Percentiles rank a stretch among this genome's conserved stretches.
Conservation (phyloP, 495 filamentous ascomycete species). For the Jackrogersella minutella region DNA sequence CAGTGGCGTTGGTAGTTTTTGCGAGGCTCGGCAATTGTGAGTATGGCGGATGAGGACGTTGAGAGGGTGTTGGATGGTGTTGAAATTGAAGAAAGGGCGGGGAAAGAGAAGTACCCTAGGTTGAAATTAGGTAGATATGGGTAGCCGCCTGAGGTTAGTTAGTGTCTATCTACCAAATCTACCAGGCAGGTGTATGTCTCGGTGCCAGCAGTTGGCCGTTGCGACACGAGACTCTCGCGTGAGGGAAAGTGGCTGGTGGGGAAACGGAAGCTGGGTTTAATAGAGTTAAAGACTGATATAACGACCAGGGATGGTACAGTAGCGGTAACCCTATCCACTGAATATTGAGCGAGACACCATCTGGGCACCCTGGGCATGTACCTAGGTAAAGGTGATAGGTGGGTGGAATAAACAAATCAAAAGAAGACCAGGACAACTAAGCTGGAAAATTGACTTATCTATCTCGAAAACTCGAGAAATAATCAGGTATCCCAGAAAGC, state of each 20-base stretch:
- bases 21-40: constrained; percentile 37
- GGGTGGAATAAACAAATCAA: constrained; percentile 20
- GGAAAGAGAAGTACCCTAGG: constrained; percentile 31
- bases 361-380: too few relatives aligned
- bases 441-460: not conserved
- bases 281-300: constrained; percentile 38
- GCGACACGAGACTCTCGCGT: constrained; percentile 43
- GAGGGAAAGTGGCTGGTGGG: constrained; percentile 43
- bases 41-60: constrained; percentile 20
- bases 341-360: constrained; percentile 12
- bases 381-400: too few relatives aligned
- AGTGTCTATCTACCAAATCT: too few relatives aligned
- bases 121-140: not conserved
- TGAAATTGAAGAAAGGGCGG: constrained; percentile 35
- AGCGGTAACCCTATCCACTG: constrained; percentile 38
- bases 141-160: too few relatives aligned
- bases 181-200: not conserved
- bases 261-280: constrained; percentile 40
- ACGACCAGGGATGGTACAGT: constrained; percentile 36
- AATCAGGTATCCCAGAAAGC: too few relatives aligned
- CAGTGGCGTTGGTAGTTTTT: constrained; percentile 13
- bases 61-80: constrained; percentile 24
- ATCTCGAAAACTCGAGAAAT: too few relatives aligned
- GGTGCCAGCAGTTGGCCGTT: constrained; percentile 37
- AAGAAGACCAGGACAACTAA: constrained; percentile 8